phyloP scores from a whole-genome alignment of 2,329 filamentous ascomycete species.

The Amesomyces nigricolor region DNA sequence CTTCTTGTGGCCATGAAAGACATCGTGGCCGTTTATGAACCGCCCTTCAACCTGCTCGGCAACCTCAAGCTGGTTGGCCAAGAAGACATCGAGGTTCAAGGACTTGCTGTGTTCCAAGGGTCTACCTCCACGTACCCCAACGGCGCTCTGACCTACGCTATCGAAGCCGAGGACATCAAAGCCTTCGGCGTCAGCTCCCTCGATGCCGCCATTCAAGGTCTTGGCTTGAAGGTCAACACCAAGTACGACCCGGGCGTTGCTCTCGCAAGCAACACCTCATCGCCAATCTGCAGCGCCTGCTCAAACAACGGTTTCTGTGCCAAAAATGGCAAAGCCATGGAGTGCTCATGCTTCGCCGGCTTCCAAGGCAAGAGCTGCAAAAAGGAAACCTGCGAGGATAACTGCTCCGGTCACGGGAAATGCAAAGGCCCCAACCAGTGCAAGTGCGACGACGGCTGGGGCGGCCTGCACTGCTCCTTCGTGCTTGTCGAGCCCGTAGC shows the following conservation, averaged over 20 bases:
- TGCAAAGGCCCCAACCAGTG: conserved; percentile 13
- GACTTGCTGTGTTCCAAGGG: conserved; percentile 9
- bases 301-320: conserved; percentile 12
- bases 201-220: conserved; percentile 2
- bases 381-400: conserved; percentile 9
- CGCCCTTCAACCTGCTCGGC: conserved; percentile 9
- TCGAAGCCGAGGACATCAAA: conserved; percentile 8
- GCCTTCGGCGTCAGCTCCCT: conserved; percentile 15
- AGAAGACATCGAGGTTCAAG: conserved; percentile 15
- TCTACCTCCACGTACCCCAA: conserved; percentile 10
- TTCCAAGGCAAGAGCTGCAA: conserved; percentile 8
- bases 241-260: conserved; percentile 9
- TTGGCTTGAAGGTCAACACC: conserved; percentile 8
- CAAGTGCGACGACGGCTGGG: conserved; percentile 11
- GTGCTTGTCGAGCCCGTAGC: conserved; percentile 5
- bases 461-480: conserved; percentile 16
- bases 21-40: conserved; percentile 12
- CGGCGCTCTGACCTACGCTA: conserved; percentile 10
- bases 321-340: background rate
- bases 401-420: conserved; percentile 15
- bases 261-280: background rate
- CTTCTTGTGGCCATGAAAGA: conserved; percentile 12
- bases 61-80: conserved; percentile 8
- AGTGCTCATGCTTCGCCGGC: conserved; percentile 13
- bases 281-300: conserved; percentile 10